A percentile compares a stretch with the other conserved stretches of the same genome.
Conservation (phyloP, 495 filamentous ascomycete species). For the Neurospora sp. region DNA sequence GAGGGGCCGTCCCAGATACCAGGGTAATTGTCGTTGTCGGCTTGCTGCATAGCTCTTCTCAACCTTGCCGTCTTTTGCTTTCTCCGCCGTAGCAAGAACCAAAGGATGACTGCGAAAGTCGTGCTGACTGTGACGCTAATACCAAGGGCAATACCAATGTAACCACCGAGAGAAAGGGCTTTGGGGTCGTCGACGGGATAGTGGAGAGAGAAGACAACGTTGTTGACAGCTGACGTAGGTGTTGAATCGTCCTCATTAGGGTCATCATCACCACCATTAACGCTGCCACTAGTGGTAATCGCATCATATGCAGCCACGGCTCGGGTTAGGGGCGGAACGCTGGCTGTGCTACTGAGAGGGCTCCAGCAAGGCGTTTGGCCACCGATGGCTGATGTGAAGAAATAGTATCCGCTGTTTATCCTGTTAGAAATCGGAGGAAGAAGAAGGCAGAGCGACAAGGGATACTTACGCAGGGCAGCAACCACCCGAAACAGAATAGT, state of each 20-base stretch:
- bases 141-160: background rate
- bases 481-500: slow-evolving; percentile 19
- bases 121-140: background rate
- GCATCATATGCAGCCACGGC: background rate
- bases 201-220: slow-evolving; percentile 19
- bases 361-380: slow-evolving; percentile 19
- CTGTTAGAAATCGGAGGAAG: background rate
- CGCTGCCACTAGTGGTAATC: background rate
- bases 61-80: background rate
- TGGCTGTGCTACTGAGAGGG: slow-evolving; percentile 1
- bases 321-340: slow-evolving; percentile 8
- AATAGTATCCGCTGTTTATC: slow-evolving; percentile 10
- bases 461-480: slow-evolving; percentile 18
- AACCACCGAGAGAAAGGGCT: background rate
- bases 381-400: slow-evolving; percentile 14
- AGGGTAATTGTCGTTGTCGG: background rate
- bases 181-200: slow-evolving; percentile 8
- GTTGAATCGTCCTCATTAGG: background rate
- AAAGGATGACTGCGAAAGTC: background rate
- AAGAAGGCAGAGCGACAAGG: background rate
- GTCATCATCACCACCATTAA: background rate
- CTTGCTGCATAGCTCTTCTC: background rate
- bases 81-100: background rate
- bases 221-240: slow-evolving; percentile 20
- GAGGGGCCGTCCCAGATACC: background rate